A percentile compares a stretch with the other conserved stretches of the same genome.
Evolutionary conservation across 805 yeast species (phyloP).

Genomic region (Wickerhamomyces hampshirensis): DNA sequence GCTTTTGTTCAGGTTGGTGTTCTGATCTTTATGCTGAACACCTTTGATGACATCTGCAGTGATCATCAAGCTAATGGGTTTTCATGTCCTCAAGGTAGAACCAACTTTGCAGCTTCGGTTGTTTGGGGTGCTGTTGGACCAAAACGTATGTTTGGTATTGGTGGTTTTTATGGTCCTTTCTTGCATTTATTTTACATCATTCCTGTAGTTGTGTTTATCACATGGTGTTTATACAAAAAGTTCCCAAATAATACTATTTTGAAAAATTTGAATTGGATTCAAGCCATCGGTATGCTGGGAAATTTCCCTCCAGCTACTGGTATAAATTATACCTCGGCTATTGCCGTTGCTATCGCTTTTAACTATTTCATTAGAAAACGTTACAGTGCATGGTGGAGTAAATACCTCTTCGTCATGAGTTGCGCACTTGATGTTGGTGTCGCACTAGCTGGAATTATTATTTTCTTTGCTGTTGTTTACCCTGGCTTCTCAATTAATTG

Average conservation of each 20-base stretch:
- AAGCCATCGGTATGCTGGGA: slow-evolving; percentile 49
- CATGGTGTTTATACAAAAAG: slow-evolving; percentile 32
- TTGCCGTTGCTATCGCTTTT: slow-evolving; percentile 45
- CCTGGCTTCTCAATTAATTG: slow-evolving; percentile 39
- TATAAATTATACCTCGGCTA: slow-evolving; percentile 38
- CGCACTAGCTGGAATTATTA: slow-evolving; percentile 55
- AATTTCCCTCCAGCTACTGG: slow-evolving; percentile 68
- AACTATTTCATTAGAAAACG: slow-evolving; percentile 51
- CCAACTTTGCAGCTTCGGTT: slow-evolving; percentile 51
- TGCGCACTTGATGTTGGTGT: slow-evolving; percentile 66
- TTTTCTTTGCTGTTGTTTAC: slow-evolving; percentile 43
- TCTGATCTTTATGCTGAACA: slow-evolving; percentile 36
- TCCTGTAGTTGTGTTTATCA: slow-evolving; percentile 38
- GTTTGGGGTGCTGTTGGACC: slow-evolving; percentile 54
- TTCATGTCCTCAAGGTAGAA: slow-evolving; percentile 41
- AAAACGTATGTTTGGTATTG: slow-evolving; percentile 43
- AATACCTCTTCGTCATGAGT: slow-evolving; percentile 63
- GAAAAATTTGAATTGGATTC: slow-evolving; percentile 55
- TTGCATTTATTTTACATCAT: slow-evolving; percentile 62
- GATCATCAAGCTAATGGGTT: slow-evolving; percentile 39
- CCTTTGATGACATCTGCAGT: slow-evolving; percentile 38
- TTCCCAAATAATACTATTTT: slow-evolving; percentile 35
- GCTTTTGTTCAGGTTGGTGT: slow-evolving; percentile 38
- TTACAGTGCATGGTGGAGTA: slow-evolving; percentile 70
- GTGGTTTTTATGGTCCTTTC: slow-evolving; percentile 45